These are phyloP conservation scores for Plasmodium malariae DNA, from an alignment of 169 alveolate species.

Conservation along the genomic window DNA sequence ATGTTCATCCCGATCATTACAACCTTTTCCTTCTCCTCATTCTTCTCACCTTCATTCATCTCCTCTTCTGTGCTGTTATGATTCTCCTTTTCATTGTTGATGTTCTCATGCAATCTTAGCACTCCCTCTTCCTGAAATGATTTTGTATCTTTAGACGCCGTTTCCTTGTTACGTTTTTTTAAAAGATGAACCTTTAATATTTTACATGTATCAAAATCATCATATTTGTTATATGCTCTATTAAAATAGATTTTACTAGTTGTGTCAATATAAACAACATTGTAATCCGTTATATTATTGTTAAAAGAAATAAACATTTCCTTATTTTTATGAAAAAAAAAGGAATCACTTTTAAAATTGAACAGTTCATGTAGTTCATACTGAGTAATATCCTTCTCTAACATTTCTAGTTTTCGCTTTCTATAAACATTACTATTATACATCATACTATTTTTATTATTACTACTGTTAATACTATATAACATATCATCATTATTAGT, in stretches of 20 bases:
- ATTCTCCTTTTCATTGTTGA: not conserved
- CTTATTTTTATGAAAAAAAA: slow-evolving; percentile 33
- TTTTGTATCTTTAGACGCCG: not conserved
- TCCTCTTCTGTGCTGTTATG: not conserved
- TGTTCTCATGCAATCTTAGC: no score
- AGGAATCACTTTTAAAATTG: slow-evolving; percentile 38
- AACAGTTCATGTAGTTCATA: slow-evolving; percentile 58
- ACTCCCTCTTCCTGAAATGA: not conserved
- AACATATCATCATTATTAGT: slow-evolving; percentile 7
- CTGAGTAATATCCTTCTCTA: slow-evolving; percentile 40
- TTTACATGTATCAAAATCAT: slow-evolving; percentile 52
- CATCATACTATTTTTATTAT: slow-evolving; percentile 5
- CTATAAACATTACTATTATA: slow-evolving; percentile 2
- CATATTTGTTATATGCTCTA: slow-evolving; percentile 21
- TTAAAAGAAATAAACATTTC: slow-evolving; percentile 30
- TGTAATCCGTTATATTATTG: slow-evolving; percentile 9
- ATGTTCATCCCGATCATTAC: not conserved
- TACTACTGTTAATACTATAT: not conserved
- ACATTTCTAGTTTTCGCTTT: slow-evolving; percentile 39
- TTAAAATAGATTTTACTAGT: slow-evolving; percentile 71
- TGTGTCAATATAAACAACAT: slow-evolving; percentile 13
- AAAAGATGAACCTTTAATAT: slow-evolving; percentile 35
- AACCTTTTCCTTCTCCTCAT: not conserved
- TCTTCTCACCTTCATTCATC: not conserved
- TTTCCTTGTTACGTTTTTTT: not conserved